Evolutionary conservation across 352 stramenopile genomes (phyloP).

Genomic region (Pythium biforme): DNA sequence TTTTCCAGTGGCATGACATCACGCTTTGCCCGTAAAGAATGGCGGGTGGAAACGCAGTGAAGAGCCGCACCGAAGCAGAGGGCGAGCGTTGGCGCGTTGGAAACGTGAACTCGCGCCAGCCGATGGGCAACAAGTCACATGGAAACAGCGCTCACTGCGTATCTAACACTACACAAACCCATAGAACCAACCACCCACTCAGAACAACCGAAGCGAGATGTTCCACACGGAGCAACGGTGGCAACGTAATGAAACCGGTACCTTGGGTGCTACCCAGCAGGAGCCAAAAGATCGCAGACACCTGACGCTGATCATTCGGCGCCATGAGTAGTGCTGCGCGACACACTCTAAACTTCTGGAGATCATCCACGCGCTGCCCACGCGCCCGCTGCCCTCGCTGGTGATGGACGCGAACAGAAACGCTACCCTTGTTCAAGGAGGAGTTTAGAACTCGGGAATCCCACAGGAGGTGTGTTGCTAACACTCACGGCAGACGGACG

Average conservation of each 20-base stretch:
- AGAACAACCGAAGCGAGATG: too few species aligned
- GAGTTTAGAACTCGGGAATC: not conserved
- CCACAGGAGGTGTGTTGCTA: not conserved
- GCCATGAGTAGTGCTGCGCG: not conserved
- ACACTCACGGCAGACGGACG: conserved; percentile 23
- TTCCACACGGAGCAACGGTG: too few species aligned
- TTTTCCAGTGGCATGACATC: not conserved
- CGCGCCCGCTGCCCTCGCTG: conserved; percentile 1
- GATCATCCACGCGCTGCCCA: not conserved
- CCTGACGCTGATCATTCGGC: too few species aligned
- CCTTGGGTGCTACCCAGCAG: too few species aligned
- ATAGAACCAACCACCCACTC: not conserved
- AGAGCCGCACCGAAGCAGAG: not conserved
- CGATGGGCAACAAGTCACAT: not conserved
- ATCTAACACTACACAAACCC: not conserved
- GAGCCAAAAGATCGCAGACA: too few species aligned
- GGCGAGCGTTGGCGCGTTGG: not conserved
- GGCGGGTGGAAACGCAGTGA: not conserved
- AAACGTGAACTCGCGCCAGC: not conserved
- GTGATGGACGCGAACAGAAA: conserved; percentile 26
- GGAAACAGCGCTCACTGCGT: not conserved
- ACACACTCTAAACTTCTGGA: conserved; percentile 3
- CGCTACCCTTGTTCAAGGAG: conserved; percentile 20
- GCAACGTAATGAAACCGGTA: too few species aligned
- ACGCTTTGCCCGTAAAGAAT: not conserved